Conservation (phyloP, 176 grass and related monocot species). For the Oropetium thomaeum region DNA sequence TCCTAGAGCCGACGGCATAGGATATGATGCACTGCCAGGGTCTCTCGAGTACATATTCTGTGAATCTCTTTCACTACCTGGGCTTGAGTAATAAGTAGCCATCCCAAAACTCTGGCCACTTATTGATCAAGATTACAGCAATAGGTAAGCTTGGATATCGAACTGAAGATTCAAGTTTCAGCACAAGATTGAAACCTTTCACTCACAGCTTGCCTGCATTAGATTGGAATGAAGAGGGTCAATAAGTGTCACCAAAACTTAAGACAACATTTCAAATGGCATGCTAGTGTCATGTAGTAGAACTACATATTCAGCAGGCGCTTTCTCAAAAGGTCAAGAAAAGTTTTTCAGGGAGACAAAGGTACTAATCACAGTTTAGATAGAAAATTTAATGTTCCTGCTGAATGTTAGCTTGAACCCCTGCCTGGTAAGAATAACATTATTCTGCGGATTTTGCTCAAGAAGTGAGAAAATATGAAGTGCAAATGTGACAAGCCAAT, state of each 20-base stretch:
- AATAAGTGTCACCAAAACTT: not conserved
- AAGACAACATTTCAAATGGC: not conserved
- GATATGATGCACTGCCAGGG: constrained; percentile 49
- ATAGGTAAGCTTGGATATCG: not conserved
- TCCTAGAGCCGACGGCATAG: constrained; percentile 53
- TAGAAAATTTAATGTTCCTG: not conserved
- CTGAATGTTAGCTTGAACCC: not conserved
- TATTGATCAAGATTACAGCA: constrained; percentile 6
- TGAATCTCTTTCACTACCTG: constrained; percentile 64
- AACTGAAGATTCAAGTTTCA: constrained; percentile 18
- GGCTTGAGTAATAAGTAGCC: constrained; percentile 80
- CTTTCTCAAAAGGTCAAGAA: constrained; percentile 4
- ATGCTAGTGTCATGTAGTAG: not conserved
- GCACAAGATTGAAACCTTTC: constrained; percentile 16
- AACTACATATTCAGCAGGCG: not conserved
- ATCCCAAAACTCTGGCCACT: constrained; percentile 26
- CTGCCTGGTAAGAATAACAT: constrained; percentile 3
- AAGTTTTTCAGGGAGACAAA: not conserved
- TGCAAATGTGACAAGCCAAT: constrained; percentile 19
- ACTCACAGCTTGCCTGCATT: constrained; percentile 25
- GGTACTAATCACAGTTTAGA: not conserved
- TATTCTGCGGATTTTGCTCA: not conserved
- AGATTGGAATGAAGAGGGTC: not conserved
- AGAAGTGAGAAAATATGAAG: constrained; percentile 27
- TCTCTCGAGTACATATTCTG: constrained; percentile 55